Conservation (phyloP, 257 asterid genomes). For the Nyctanthes arbortristis region DNA sequence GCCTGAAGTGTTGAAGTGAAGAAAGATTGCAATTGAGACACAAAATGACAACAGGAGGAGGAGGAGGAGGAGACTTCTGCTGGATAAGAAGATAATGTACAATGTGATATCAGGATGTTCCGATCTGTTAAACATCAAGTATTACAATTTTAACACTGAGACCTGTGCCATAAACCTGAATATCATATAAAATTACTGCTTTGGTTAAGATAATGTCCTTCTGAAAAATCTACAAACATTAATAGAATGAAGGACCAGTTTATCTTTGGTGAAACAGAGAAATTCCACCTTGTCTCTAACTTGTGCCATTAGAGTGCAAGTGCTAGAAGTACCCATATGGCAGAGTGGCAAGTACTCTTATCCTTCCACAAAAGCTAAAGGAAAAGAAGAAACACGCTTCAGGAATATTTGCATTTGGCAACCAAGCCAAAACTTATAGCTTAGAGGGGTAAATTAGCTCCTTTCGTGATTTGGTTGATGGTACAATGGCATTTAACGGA, state of each 20-base stretch:
- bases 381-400: neutral
- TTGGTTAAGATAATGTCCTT: no score
- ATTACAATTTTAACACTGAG: neutral
- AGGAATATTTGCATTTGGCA: neutral
- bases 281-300: neutral
- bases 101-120: neutral
- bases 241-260: neutral
- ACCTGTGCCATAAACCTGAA: no score
- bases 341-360: neutral
- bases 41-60: neutral
- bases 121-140: neutral
- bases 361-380: neutral
- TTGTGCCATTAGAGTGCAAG: neutral
- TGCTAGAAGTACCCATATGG: neutral
- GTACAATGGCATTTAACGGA: neutral
- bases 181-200: no score
- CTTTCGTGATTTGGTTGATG: neutral
- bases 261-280: neutral
- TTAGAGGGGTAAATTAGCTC: neutral
- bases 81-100: no score
- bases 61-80: neutral
- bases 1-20: no score
- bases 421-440: slow-evolving; percentile 1
- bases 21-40: neutral
- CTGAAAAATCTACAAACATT: no score